phyloP scores from a whole-genome alignment of 768 basidiomycete genomes.

The Pleurotus citrinopileatus region DNA sequence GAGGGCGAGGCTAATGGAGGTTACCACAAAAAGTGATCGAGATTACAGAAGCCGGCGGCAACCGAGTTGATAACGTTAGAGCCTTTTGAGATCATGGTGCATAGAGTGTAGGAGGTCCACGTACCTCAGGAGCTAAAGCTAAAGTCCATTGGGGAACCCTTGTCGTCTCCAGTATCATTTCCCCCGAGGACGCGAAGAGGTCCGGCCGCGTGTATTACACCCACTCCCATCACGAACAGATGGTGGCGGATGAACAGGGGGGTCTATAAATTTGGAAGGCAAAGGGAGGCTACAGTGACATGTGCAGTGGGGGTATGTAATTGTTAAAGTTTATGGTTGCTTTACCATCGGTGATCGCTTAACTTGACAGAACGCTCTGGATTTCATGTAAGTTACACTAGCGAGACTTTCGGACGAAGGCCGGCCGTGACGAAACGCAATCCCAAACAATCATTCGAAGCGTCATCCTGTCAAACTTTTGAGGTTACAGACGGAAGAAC shows the following conservation, averaged over 20 bases:
- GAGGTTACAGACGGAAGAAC: conserved; percentile 1
- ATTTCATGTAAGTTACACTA: no score
- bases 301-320: background rate
- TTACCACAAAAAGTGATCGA: background rate
- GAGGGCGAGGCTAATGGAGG: conserved; percentile 3
- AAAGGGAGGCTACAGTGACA: background rate
- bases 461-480: conserved; percentile 3
- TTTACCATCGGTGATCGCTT: background rate
- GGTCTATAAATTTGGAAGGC: background rate
- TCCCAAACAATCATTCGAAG: conserved; percentile 1
- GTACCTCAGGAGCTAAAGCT: background rate
- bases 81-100: background rate
- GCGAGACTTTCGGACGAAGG: background rate
- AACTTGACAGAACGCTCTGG: background rate
- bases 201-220: no score
- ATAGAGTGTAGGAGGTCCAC: background rate
- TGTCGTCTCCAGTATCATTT: background rate
- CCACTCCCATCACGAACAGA: background rate
- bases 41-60: conserved; percentile 11
- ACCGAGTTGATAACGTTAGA: conserved; percentile 11
- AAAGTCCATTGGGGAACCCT: background rate
- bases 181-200: background rate
- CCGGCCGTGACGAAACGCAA: background rate
- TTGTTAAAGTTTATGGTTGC: background rate
- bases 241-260: background rate